Conservation (phyloP, 495 filamentous ascomycete genomes). For the Penicillium silybi region DNA sequence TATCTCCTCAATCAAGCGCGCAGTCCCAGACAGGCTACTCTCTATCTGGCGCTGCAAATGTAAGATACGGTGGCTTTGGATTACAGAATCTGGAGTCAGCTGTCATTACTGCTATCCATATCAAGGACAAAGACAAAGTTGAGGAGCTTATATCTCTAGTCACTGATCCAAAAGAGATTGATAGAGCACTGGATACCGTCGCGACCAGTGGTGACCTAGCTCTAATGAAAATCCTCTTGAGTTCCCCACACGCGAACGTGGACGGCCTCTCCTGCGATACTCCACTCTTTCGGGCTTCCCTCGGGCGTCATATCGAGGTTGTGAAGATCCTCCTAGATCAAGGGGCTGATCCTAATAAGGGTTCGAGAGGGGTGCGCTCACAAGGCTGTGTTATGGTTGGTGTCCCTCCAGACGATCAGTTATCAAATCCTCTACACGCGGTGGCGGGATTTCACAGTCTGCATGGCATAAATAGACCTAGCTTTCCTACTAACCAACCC, state of each 20-base stretch:
- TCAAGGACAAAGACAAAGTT: too few relatives aligned
- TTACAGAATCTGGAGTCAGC: too few relatives aligned
- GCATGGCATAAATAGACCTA: too few relatives aligned
- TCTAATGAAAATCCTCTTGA: not conserved
- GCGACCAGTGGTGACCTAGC: not conserved
- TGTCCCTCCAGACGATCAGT: not conserved
- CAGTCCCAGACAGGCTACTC: too few relatives aligned
- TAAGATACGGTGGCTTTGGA: not conserved
- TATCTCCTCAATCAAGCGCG: too few relatives aligned
- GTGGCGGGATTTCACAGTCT: not conserved
- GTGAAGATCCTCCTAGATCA: not conserved
- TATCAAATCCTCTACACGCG: constrained; percentile 1
- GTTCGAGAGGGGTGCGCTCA: not conserved
- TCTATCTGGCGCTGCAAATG: not conserved
- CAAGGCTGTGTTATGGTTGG: not conserved
- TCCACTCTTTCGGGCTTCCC: not conserved
- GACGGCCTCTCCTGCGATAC: not conserved
- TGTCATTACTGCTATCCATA: too few relatives aligned
- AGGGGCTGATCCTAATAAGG: constrained; percentile 2
- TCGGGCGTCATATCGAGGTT: not conserved
- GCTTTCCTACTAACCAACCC: too few relatives aligned
- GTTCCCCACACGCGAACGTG: not conserved
- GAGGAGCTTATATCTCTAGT: not conserved
- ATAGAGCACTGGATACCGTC: not conserved
- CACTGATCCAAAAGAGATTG: not conserved